phyloP scores from a whole-genome alignment of 1,139 yeast species.

The Yamadazyma membranifaciens region DNA sequence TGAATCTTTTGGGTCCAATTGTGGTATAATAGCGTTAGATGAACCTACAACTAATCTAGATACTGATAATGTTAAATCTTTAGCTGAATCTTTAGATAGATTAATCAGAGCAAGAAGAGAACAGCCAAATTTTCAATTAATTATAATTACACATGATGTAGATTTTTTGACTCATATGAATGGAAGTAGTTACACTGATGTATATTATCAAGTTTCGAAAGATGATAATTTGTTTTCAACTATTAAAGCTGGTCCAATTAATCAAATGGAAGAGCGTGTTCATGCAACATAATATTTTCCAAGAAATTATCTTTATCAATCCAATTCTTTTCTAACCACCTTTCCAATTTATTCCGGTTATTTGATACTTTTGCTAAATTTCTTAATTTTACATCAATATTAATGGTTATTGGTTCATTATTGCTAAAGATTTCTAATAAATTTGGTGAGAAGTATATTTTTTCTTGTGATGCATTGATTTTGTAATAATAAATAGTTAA shows the following conservation, averaged over 20 bases:
- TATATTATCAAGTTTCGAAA: constrained; percentile 77
- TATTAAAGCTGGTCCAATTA: constrained; percentile 50
- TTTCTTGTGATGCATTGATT: constrained; percentile 14
- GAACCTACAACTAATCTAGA: constrained; percentile 98
- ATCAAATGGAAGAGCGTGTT: constrained; percentile 21
- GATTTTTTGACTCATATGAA: constrained; percentile 81
- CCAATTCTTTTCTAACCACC: constrained; percentile 75
- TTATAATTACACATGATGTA: constrained; percentile 95
- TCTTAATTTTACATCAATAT: constrained; percentile 14
- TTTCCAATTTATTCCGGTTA: constrained; percentile 36
- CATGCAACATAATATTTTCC: constrained; percentile 23
- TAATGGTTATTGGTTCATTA: constrained; percentile 12
- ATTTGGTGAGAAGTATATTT: constrained; percentile 40
- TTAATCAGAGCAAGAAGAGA: constrained; percentile 72
- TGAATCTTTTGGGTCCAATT: constrained; percentile 91
- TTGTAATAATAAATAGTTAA: constrained; percentile 46
- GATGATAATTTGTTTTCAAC: constrained; percentile 79
- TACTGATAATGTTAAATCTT: constrained; percentile 80
- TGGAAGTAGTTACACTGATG: constrained; percentile 85
- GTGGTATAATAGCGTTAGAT: constrained; percentile 94
- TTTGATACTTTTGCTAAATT: constrained; percentile 9
- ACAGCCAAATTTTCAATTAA: constrained; percentile 89
- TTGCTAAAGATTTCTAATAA: constrained; percentile 55
- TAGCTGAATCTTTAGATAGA: constrained; percentile 75
- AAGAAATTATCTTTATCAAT: constrained; percentile 54